phyloP scores from a whole-genome alignment of 2,329 filamentous ascomycete species.

The Xylariomycetidae sp. region DNA sequence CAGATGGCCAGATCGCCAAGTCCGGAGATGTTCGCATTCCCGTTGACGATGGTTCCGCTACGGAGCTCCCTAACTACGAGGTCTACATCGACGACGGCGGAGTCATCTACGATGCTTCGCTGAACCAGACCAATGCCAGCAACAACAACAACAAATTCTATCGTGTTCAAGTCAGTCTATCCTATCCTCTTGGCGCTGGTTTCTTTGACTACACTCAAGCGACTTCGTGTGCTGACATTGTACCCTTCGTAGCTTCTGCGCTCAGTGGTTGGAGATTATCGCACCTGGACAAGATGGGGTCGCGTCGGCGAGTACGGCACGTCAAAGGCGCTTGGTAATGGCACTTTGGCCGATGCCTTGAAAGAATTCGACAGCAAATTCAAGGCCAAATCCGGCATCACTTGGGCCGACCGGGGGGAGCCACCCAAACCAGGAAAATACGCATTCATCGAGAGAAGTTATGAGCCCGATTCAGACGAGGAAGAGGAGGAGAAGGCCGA shows the following conservation, averaged over 20 bases:
- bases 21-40: slow-evolving; percentile 41
- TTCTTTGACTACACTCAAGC: not conserved
- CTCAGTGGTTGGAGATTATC: slow-evolving; percentile 35
- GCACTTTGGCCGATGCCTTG: slow-evolving; percentile 37
- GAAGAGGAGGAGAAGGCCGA: slow-evolving; percentile 21
- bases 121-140: slow-evolving; percentile 70
- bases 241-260: slow-evolving; percentile 34
- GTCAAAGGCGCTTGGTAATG: slow-evolving; percentile 35
- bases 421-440: slow-evolving; percentile 64
- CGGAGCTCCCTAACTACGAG: slow-evolving; percentile 29
- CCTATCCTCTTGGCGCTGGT: slow-evolving; percentile 1
- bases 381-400: slow-evolving; percentile 52
- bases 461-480: slow-evolving; percentile 56
- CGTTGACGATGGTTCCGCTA: slow-evolving; percentile 39
- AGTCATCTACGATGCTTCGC: slow-evolving; percentile 69
- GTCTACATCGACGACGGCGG: slow-evolving; percentile 63
- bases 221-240: not conserved
- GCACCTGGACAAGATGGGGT: slow-evolving; percentile 75
- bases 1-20: slow-evolving; percentile 41
- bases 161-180: slow-evolving; percentile 56
- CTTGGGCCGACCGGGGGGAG: slow-evolving; percentile 46
- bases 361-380: slow-evolving; percentile 55
- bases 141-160: slow-evolving; percentile 83
- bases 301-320: slow-evolving; percentile 61
- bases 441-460: slow-evolving; percentile 73